phyloP scores from a whole-genome alignment of 2,329 filamentous ascomycete genomes.

The Periconia digitata region DNA sequence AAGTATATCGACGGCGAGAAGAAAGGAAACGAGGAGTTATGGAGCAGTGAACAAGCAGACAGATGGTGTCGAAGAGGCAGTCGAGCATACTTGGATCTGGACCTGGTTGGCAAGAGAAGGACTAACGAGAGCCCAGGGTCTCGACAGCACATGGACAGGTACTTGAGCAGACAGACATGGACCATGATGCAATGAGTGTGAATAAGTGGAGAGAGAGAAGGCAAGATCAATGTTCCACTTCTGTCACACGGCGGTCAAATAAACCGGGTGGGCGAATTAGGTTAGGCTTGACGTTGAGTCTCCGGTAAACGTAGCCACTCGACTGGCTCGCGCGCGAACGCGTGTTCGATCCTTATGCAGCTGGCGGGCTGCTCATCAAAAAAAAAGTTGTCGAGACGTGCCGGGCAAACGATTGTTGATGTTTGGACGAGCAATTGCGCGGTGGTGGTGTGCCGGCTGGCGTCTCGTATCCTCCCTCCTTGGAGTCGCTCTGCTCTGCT shows the following conservation, averaged over 20 bases:
- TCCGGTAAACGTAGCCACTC: slow-evolving; percentile 41
- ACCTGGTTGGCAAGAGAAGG: too few relatives aligned
- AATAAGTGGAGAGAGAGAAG: slow-evolving; percentile 41
- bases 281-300: slow-evolving; percentile 39
- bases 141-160: slow-evolving; percentile 4
- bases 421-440: not conserved
- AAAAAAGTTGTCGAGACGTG: not conserved
- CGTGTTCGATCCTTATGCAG: slow-evolving; percentile 21
- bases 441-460: too few relatives aligned
- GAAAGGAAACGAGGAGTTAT: too few relatives aligned
- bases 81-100: too few relatives aligned
- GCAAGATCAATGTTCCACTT: slow-evolving; percentile 34
- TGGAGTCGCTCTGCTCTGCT: too few relatives aligned
- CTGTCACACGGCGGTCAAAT: slow-evolving; percentile 39
- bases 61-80: too few relatives aligned
- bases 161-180: too few relatives aligned
- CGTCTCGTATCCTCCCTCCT: too few relatives aligned
- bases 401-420: slow-evolving; percentile 1
- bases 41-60: too few relatives aligned
- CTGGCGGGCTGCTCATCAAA: slow-evolving; percentile 15
- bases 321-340: slow-evolving; percentile 31
- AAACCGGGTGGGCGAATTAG: slow-evolving; percentile 33
- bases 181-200: slow-evolving; percentile 42
- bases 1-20: too few relatives aligned
- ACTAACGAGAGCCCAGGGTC: not conserved